phyloP scores from a whole-genome alignment of 2,329 filamentous ascomycete species.

The Fusarium brevicatenulatum region DNA sequence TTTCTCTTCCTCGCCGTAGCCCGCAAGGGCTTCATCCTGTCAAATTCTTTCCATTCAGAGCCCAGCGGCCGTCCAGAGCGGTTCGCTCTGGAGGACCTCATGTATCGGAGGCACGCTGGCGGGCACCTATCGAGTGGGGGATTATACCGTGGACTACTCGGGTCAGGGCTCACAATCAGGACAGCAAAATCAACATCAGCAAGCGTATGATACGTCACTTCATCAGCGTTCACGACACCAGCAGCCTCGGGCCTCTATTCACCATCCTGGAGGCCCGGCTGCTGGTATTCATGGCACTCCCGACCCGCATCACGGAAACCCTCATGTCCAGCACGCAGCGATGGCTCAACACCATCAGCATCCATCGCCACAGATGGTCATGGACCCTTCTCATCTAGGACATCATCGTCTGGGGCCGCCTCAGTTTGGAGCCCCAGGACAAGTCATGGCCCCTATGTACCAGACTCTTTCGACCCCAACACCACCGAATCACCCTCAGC shows the following conservation, averaged over 20 bases:
- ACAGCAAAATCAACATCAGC: slow-evolving; percentile 71
- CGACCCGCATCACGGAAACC: slow-evolving; percentile 51
- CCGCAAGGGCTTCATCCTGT: slow-evolving; percentile 63
- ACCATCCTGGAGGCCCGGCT: slow-evolving; percentile 55
- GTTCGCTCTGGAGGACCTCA: slow-evolving; percentile 81
- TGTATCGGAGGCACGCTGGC: slow-evolving; percentile 77
- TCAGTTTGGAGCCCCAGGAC: slow-evolving; percentile 62
- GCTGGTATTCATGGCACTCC: slow-evolving; percentile 59
- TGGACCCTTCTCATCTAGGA: slow-evolving; percentile 66
- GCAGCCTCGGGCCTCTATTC: slow-evolving; percentile 59
- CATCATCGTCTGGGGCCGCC: slow-evolving; percentile 62
- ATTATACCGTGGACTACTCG: slow-evolving; percentile 81
- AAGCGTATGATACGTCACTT: slow-evolving; percentile 66
- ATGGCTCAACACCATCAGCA: slow-evolving; percentile 59
- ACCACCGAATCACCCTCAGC: slow-evolving; percentile 47
- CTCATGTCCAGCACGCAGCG: slow-evolving; percentile 47
- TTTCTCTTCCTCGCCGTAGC: slow-evolving; percentile 55
- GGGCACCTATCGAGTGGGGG: slow-evolving; percentile 77
- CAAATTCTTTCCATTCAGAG: slow-evolving; percentile 70
- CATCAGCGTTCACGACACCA: slow-evolving; percentile 50
- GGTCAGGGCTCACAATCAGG: slow-evolving; percentile 73
- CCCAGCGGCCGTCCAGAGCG: slow-evolving; percentile 78
- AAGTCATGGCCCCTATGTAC: slow-evolving; percentile 64
- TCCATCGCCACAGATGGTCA: slow-evolving; percentile 63
- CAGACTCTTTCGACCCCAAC: slow-evolving; percentile 58